Base-by-base conservation (phyloP, 2,329 filamentous ascomycete species). In the Neofusicoccum sp. region DNA sequence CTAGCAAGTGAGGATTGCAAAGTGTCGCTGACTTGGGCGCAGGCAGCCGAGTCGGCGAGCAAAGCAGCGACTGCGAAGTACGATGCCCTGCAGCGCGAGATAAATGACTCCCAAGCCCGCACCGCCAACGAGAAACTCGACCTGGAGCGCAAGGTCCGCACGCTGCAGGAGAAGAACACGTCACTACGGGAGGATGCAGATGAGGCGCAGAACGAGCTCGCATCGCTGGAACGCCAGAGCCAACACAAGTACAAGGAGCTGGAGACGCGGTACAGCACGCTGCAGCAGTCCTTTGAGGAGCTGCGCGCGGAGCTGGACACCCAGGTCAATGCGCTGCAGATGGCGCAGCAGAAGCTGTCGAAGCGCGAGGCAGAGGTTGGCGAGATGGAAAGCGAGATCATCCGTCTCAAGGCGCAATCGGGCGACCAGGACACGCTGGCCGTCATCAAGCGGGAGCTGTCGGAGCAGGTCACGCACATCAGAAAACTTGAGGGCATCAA, bases 401-500 rank as follows among this genome's bases (percentile, higher is more conserved):
- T 97, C 60, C 85, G 89, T 36, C 79, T 97, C 4, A 97, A 94
- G 73, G 91, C 93, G 0, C 91, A 95, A 70, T 91, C 91, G 1
- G 92, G 90, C 8, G 94, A 97, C 73, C 87, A 88, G 0, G 93
- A 97, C 68, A 95, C 92, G 0, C 84, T 98, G 71, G 86, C 84
- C 4, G 87, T 97, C 37, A 90, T 99, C 69, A 92, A 94, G 74
- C 86, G 88, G 67, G 93, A 99, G 77, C 83, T 99, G 4, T 89
- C 90, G 0, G 93, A 97, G 67, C 95, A 98, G 73, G 91, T 99
- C 0, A 84, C 87, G n/a, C 93, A 98, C 71, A 96, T 97, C 67
- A 88, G 92, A 64, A 88, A 86, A 34, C 81, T 99, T 3, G 95
- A 99, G 74, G 84, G 86, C 0, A 86, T 87, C 39, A 97, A 92